Conservation (phyloP, 208 protist species). For the Leishmania gerbilli region DNA sequence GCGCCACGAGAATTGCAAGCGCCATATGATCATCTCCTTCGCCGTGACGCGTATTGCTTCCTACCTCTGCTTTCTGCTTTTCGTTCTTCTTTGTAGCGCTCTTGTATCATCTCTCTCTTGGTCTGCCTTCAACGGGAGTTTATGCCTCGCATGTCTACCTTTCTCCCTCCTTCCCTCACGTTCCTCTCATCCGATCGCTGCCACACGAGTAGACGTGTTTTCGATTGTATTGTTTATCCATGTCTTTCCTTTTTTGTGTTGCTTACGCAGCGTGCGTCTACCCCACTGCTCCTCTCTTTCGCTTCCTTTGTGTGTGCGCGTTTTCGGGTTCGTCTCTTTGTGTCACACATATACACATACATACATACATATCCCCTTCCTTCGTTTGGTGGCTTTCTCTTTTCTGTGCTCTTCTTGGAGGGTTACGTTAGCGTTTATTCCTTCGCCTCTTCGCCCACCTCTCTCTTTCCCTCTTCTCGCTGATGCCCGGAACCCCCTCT, state of each 20-base stretch:
- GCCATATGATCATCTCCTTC: background rate
- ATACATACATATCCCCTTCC: rapidly evolving
- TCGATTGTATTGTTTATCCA: background rate
- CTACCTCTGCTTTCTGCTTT: background rate
- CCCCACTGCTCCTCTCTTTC: background rate
- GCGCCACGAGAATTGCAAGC: background rate
- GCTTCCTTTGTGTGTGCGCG: background rate
- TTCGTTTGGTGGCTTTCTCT: background rate
- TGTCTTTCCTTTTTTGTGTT: background rate
- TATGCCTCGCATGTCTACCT: background rate
- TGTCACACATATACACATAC: rapidly evolving
- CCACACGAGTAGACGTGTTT: background rate
- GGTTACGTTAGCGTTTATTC: background rate
- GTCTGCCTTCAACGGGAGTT: background rate
- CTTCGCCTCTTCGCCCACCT: background rate
- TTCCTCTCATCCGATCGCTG: background rate
- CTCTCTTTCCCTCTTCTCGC: background rate
- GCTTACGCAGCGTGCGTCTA: no score
- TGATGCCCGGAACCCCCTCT: background rate
- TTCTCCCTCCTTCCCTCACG: background rate
- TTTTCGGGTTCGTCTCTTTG: background rate
- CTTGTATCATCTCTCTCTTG: background rate
- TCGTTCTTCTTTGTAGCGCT: background rate
- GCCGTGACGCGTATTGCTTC: background rate
- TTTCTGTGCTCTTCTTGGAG: background rate